Conservation (phyloP, 768 basidiomycete genomes). For the Tulasnella calospora region DNA sequence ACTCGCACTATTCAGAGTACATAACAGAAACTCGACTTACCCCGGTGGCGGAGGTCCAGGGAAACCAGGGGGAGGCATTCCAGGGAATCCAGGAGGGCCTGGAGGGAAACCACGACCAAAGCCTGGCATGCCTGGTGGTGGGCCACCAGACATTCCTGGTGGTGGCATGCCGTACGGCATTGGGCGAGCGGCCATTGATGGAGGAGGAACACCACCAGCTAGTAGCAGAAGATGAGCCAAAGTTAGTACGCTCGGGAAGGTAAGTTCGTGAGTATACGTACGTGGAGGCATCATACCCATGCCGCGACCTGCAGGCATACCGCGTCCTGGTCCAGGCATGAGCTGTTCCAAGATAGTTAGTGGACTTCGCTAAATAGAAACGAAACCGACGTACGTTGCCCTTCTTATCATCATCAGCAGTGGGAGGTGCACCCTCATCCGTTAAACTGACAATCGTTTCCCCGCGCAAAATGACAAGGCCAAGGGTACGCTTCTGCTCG, state of each 20-base stretch:
- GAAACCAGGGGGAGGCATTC: constrained; percentile 77
- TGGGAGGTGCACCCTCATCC: constrained; percentile 93
- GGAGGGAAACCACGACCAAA: constrained; percentile 36
- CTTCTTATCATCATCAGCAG: constrained; percentile 85
- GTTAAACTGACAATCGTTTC: constrained; percentile 93
- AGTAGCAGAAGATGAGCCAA: not conserved
- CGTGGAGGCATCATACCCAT: constrained; percentile 58
- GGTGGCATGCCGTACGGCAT: constrained; percentile 40
- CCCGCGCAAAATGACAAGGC: constrained; percentile 93
- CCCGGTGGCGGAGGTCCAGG: constrained; percentile 54
- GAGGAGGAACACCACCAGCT: constrained; percentile 9
- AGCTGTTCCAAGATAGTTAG: constrained; percentile 48
- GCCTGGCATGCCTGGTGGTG: constrained; percentile 29
- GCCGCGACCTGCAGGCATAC: constrained; percentile 93
- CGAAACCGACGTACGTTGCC: constrained; percentile 46
- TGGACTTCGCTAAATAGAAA: not conserved
- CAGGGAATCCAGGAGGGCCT: constrained; percentile 37
- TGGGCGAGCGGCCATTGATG: constrained; percentile 33
- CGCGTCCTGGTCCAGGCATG: constrained; percentile 84
- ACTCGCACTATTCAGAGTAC: not conserved
- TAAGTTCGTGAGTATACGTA: constrained; percentile 30
- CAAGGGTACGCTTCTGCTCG: constrained; percentile 93
- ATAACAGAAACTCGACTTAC: constrained; percentile 43
- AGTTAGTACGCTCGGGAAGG: not conserved
- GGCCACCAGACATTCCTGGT: constrained; percentile 26